phyloP scores from a whole-genome alignment of 164 flowering plant genomes.

The Piper longum region DNA sequence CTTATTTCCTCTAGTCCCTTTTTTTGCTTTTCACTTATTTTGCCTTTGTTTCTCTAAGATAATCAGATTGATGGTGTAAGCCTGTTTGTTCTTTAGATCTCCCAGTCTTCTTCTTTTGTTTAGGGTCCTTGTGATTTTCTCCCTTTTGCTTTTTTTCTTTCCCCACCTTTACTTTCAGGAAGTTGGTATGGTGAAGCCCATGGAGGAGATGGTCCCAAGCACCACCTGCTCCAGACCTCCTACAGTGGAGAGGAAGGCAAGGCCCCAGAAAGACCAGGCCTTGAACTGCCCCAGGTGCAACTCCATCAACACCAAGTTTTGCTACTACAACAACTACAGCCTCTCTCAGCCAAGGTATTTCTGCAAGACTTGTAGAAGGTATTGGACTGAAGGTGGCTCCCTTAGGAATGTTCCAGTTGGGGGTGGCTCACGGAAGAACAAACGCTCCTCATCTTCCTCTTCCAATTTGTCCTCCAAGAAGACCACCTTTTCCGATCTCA shows the following conservation, averaged over 20 bases:
- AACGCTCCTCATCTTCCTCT: constrained; percentile 35
- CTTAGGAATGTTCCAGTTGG: constrained; percentile 93
- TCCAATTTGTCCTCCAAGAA: constrained; percentile 16
- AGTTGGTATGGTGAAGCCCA: constrained; percentile 65
- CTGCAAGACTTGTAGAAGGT: constrained; percentile 89
- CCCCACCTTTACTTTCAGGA: constrained; percentile 25
- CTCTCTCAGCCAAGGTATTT: constrained; percentile 94
- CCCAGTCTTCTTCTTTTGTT: neutral
- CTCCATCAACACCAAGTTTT: constrained; percentile 85
- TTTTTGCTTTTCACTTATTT: constrained; percentile 2
- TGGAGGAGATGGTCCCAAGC: constrained; percentile 49
- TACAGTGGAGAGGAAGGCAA: constrained; percentile 37
- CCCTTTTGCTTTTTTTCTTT: constrained; percentile 1
- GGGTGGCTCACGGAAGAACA: constrained; percentile 89
- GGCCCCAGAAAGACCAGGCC: constrained; percentile 70
- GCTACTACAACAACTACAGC: constrained; percentile 96
- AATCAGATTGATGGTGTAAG: neutral
- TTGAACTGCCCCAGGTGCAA: constrained; percentile 92
- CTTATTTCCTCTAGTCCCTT: neutral
- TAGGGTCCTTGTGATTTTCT: constrained; percentile 1
- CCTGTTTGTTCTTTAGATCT: constrained; percentile 1
- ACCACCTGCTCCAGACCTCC: constrained; percentile 34
- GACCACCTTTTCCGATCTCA: constrained; percentile 27
- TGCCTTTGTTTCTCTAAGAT: neutral
- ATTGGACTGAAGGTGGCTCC: constrained; percentile 97